Evolutionary conservation across 1,284 basidiomycete species (phyloP).

Genomic region (Crepidotus sp.): DNA sequence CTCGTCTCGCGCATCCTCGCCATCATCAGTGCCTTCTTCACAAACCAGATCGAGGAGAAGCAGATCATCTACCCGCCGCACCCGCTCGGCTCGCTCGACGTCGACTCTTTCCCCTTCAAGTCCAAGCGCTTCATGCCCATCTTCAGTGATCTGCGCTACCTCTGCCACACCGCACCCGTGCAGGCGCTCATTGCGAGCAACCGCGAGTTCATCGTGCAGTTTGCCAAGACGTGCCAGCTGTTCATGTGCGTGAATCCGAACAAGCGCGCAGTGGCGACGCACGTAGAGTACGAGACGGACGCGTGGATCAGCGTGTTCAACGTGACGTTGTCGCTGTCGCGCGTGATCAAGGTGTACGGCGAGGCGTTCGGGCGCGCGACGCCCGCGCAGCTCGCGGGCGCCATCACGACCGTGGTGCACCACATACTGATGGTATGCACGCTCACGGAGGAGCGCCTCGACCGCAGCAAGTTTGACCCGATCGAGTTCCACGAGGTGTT

Average conservation of each 20-base stretch:
- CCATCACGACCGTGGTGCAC: slow-evolving; percentile 62
- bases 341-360: slow-evolving; percentile 83
- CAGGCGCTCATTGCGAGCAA: slow-evolving; percentile 67
- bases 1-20: slow-evolving; percentile 71
- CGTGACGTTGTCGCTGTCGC: slow-evolving; percentile 79
- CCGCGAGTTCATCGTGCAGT: slow-evolving; percentile 48
- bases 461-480: slow-evolving; percentile 53
- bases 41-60: slow-evolving; percentile 69
- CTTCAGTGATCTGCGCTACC: slow-evolving; percentile 76
- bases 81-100: slow-evolving; percentile 42
- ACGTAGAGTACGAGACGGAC: slow-evolving; percentile 92
- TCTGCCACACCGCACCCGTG: slow-evolving; percentile 68
- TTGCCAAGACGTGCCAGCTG: slow-evolving; percentile 61
- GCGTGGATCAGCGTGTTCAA: slow-evolving; percentile 93
- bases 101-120: slow-evolving; percentile 80
- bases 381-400: slow-evolving; percentile 53
- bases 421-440: slow-evolving; percentile 71
- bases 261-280: slow-evolving; percentile 69
- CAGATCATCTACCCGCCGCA: slow-evolving; percentile 39
- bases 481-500: slow-evolving; percentile 54
- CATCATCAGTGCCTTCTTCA: slow-evolving; percentile 84
- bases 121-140: slow-evolving; percentile 91
- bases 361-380: slow-evolving; percentile 61
- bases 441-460: slow-evolving; percentile 42
- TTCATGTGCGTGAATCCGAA: slow-evolving; percentile 91